Base-by-base conservation (phyloP, 1,139 yeast genomes). In the Blastobotrys malaysiensis region DNA sequence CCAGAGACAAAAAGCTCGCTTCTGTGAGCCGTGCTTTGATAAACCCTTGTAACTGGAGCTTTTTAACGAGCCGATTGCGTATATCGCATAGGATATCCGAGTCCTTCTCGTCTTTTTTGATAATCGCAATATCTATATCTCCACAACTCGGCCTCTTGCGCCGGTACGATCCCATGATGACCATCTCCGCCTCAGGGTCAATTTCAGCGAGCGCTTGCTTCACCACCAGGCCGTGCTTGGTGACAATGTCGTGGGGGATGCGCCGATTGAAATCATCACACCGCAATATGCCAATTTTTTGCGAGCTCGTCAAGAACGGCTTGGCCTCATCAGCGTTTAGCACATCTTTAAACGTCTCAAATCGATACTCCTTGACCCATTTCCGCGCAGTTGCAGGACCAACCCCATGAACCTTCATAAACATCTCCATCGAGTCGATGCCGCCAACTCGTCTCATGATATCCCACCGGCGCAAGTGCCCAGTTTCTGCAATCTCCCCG, bases 111-210 rank as follows among this genome's bases (percentile, higher is more conserved):
- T 49, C 57, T 43, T 48, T 52, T 47, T 76, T 75, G 44, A 79
- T 78, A n/a, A 83, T 59, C 24, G 83, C 67, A 46, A 82, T 70
- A 65, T 83, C 88, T 50, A 83, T 74, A 63, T 83, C 88, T 5
- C 86, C 86, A 59, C 82, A 79, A 3, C 62, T 65, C 1, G 61
- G 56, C 9, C 71, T 65, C 1, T 83, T 85, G 21, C 88, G 73
- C 39, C 80, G 69, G 62, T 77, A 83, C 24, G 85, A 80, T 1
- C 88, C 88, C 75, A 78, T 78, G 43, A 79, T 68, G 19, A 73
- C 70, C 5, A 75, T 66, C 45, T 69, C 65, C 20, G 75, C 67
- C 0, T 61, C 59, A 0, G 75, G 66, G 54, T 79, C 82, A n/a
- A 81, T 61, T 13, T 62, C 57, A 5, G 59, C 52, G 11, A 75